Evolutionary conservation across 495 filamentous ascomycete genomes (phyloP).

Genomic region (Aspergillus sparsus): DNA sequence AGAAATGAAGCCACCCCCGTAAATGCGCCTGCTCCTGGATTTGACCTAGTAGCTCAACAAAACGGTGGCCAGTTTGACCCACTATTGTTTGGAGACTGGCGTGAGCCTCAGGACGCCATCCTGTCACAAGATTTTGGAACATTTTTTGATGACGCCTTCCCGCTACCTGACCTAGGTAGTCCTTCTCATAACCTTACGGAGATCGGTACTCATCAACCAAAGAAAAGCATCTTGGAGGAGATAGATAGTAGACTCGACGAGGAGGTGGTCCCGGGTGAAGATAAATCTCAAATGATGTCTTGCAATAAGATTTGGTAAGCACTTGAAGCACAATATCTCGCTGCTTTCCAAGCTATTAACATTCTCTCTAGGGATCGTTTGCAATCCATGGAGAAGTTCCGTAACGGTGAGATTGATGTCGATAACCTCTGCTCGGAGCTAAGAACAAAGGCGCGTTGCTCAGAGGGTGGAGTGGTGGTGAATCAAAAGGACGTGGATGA

Average conservation of each 20-base stretch:
- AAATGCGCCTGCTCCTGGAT: slow-evolving; percentile 31
- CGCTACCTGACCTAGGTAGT: slow-evolving; percentile 70
- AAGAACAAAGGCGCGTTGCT: slow-evolving; percentile 95
- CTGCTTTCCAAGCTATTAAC: slow-evolving; percentile 23
- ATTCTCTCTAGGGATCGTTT: slow-evolving; percentile 76
- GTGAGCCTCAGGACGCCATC: slow-evolving; percentile 81
- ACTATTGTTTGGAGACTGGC: slow-evolving; percentile 87
- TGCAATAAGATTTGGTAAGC: slow-evolving; percentile 94
- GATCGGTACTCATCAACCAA: slow-evolving; percentile 49
- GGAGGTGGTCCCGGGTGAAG: slow-evolving; percentile 66
- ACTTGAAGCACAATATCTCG: neutral
- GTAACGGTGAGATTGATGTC: slow-evolving; percentile 85
- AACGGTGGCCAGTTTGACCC: slow-evolving; percentile 90
- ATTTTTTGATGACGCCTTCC: slow-evolving; percentile 89
- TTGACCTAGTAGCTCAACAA: slow-evolving; percentile 82
- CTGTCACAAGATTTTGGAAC: slow-evolving; percentile 66
- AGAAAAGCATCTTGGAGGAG: slow-evolving; percentile 70
- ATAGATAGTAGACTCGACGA: slow-evolving; percentile 69
- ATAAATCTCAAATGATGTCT: slow-evolving; percentile 65
- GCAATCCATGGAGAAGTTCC: slow-evolving; percentile 81
- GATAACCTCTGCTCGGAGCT: slow-evolving; percentile 90
- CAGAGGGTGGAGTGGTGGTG: slow-evolving; percentile 88
- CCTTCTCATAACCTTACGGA: slow-evolving; percentile 67
- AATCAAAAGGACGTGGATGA: slow-evolving; percentile 84
- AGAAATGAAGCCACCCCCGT: slow-evolving; percentile 19